Percentiles rank a stretch among this genome's conserved stretches.
phyloP scores from a whole-genome alignment of 75 land plant species.

The Selaginella moellendorffii region DNA sequence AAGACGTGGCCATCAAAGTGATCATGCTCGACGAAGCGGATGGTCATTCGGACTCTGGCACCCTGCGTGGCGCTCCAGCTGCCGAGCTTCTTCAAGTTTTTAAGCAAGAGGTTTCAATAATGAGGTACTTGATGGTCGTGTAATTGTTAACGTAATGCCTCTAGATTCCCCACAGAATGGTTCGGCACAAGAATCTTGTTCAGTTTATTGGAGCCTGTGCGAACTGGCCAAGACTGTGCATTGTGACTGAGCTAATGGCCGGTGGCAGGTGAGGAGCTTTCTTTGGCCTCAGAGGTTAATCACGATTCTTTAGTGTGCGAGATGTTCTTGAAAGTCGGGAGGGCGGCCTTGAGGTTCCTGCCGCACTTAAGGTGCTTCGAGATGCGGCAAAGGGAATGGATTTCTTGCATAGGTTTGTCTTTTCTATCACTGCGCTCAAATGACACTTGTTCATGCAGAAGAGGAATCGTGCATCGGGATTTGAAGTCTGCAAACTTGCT shows the following conservation, averaged over 20 bases:
- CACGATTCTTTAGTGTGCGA: constrained; percentile 15
- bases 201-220: constrained; percentile 28
- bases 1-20: constrained; percentile 16
- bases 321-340: constrained; percentile 16
- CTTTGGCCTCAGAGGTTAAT: neutral
- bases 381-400: constrained; percentile 35
- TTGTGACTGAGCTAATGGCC: constrained; percentile 27
- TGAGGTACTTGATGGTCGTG: constrained; percentile 17
- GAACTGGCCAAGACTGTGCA: constrained; percentile 21
- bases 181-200: constrained; percentile 22
- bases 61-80: constrained; percentile 5
- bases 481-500: constrained; percentile 31
- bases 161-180: constrained; percentile 22
- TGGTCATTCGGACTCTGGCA: constrained; percentile 7
- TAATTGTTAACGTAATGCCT: too few relatives aligned
- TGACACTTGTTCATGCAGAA: constrained; percentile 10
- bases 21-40: neutral
- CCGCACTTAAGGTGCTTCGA: constrained; percentile 20
- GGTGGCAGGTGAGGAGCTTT: constrained; percentile 16
- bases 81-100: constrained; percentile 13
- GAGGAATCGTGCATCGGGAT: constrained; percentile 28
- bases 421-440: neutral
- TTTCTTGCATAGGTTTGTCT: constrained; percentile 21
- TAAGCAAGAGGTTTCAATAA: constrained; percentile 16
- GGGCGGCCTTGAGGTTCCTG: constrained; percentile 11